phyloP scores from a whole-genome alignment of 2,329 filamentous ascomycete genomes.

The Botrytis paeoniae region DNA sequence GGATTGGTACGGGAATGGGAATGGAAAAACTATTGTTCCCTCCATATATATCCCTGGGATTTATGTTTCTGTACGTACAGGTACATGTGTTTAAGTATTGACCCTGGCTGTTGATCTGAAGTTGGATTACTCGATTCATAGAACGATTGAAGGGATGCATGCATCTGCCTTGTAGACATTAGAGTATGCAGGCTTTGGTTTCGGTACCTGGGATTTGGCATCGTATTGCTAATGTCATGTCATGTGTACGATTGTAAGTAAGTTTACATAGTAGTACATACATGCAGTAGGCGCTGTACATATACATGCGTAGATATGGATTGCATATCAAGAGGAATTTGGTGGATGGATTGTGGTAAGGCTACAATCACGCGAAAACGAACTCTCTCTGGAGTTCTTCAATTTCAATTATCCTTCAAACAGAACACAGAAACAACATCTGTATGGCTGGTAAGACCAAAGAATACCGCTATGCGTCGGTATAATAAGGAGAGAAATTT shows the following conservation, averaged over 20 bases:
- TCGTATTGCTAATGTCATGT: neutral
- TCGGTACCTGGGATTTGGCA: neutral
- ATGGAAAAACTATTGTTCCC: constrained; percentile 5
- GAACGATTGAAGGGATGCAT: neutral
- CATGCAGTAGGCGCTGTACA: neutral
- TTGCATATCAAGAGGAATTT: neutral
- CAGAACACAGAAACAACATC: neutral
- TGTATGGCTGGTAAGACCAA: neutral
- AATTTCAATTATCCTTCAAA: neutral
- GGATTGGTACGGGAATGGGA: neutral
- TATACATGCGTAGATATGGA: neutral
- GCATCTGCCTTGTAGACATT: neutral
- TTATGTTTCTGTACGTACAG: neutral
- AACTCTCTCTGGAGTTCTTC: neutral
- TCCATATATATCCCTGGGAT: neutral
- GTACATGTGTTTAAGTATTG: neutral
- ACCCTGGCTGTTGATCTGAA: neutral
- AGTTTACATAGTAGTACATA: neutral
- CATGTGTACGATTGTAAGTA: neutral
- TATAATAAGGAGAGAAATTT: neutral
- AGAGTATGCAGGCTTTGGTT: neutral
- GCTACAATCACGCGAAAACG: neutral
- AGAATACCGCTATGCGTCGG: neutral
- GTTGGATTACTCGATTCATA: neutral
- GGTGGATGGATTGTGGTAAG: neutral